phyloP scores from a whole-genome alignment of 257 asterid genomes.

The Gardenia jasminoides region DNA sequence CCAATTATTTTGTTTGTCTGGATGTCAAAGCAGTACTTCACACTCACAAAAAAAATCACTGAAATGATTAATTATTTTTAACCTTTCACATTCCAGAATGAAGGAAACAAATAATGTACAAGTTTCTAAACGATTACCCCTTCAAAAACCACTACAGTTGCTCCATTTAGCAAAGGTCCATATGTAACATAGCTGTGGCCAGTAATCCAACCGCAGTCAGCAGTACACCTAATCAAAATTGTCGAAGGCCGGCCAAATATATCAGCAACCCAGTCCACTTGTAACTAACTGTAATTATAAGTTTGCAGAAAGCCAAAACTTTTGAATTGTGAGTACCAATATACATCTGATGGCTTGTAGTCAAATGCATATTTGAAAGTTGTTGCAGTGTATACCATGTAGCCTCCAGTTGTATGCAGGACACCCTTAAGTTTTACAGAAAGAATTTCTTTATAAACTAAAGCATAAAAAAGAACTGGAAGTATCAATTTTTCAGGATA shows the following conservation, averaged over 20 bases:
- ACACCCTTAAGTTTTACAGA: slow-evolving; percentile 70
- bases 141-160: slow-evolving; percentile 77
- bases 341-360: slow-evolving; percentile 85
- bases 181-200: slow-evolving; percentile 99
- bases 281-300: no score
- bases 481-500: slow-evolving; percentile 17
- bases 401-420: slow-evolving; percentile 98
- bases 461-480: slow-evolving; percentile 24
- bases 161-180: slow-evolving; percentile 96
- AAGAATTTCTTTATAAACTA: slow-evolving; percentile 25
- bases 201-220: slow-evolving; percentile 99
- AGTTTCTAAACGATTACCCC: slow-evolving; percentile 56
- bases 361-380: slow-evolving; percentile 97
- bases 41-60: not conserved
- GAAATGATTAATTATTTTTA: not conserved
- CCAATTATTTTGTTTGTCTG: not conserved
- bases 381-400: slow-evolving; percentile 95
- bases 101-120: not conserved
- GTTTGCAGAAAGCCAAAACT: not conserved
- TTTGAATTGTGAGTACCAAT: slow-evolving; percentile 56
- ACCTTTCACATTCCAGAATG: not conserved
- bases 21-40: not conserved
- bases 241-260: not conserved
- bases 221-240: slow-evolving; percentile 79
- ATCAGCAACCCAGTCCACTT: slow-evolving; percentile 21